Conservation (phyloP, 1,284 basidiomycete species). For the Trichosporon sp. region DNA sequence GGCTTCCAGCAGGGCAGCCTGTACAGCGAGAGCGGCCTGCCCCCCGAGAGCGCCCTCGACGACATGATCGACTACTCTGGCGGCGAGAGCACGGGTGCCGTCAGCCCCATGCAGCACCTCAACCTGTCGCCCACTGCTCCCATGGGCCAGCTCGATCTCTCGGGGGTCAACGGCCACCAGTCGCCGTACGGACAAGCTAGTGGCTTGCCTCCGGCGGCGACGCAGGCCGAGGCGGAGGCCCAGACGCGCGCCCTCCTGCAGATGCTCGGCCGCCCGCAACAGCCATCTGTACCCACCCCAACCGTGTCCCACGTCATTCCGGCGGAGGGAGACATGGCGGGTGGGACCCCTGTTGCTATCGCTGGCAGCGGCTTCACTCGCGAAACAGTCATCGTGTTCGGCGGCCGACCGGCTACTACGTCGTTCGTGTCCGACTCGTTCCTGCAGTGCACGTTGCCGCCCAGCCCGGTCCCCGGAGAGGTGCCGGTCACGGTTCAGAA, state of each 20-base stretch:
- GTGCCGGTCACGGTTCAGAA: constrained; percentile 84
- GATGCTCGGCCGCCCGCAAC: constrained; percentile 14
- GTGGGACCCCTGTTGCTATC: constrained; percentile 92
- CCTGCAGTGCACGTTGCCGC: constrained; percentile 85
- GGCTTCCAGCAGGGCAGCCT: constrained; percentile 24
- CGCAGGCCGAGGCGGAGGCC: constrained; percentile 21
- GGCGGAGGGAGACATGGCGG: constrained; percentile 81
- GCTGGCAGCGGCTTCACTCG: constrained; percentile 78
- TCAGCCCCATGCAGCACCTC: constrained; percentile 23
- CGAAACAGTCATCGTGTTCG: constrained; percentile 71
- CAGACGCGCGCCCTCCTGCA: constrained; percentile 22
- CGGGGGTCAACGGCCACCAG: constrained; percentile 4
- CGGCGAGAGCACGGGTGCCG: constrained; percentile 26
- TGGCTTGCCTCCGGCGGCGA: constrained; percentile 16
- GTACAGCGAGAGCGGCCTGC: constrained; percentile 39
- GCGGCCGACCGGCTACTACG: constrained; percentile 75
- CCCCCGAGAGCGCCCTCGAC: constrained; percentile 34
- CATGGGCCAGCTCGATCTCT: constrained; percentile 19
- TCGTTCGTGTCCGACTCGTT: constrained; percentile 92
- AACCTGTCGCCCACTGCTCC: constrained; percentile 18
- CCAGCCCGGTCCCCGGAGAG: constrained; percentile 72
- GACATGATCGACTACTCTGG: constrained; percentile 43
- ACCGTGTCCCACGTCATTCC: constrained; percentile 66
- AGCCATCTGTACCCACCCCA: constrained; percentile 24
- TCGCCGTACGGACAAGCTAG: constrained; percentile 12